Percentiles rank a stretch among this genome's conserved stretches.
Evolutionary conservation across 2,329 filamentous ascomycete genomes (phyloP).

Genomic region (Aspergillus versicolor): DNA sequence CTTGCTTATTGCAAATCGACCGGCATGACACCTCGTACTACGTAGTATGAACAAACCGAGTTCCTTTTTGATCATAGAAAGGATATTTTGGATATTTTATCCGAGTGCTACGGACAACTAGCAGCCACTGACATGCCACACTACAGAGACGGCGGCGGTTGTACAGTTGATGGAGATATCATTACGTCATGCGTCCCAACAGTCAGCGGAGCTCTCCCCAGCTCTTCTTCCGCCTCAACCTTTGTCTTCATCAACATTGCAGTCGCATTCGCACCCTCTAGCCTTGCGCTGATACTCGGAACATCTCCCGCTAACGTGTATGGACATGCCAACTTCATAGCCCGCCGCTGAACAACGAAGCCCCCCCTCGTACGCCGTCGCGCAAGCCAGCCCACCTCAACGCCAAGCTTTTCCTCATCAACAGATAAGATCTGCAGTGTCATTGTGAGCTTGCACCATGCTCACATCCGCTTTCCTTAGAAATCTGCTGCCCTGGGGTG

Average conservation of each 20-base stretch:
- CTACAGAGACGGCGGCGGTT: too few species aligned
- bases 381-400: not conserved
- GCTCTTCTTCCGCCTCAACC: conserved; percentile 4
- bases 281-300: not conserved
- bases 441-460: not conserved
- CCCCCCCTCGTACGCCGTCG: too few species aligned
- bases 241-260: too few species aligned
- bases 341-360: not conserved
- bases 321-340: not conserved
- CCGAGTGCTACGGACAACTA: not conserved
- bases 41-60: too few species aligned
- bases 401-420: conserved; percentile 5
- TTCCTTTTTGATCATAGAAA: too few species aligned
- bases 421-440: not conserved
- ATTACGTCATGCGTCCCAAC: conserved; percentile 9
- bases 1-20: too few species aligned
- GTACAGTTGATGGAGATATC: not conserved
- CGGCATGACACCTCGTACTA: too few species aligned
- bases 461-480: conserved; percentile 13
- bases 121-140: not conserved
- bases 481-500: conserved; percentile 24
- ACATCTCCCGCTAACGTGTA: not conserved
- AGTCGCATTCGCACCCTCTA: not conserved
- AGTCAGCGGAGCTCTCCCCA: not conserved
- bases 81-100: not conserved